Evolutionary conservation across 2,329 filamentous ascomycete genomes (phyloP).

Genomic region (Cercospora berteroae): DNA sequence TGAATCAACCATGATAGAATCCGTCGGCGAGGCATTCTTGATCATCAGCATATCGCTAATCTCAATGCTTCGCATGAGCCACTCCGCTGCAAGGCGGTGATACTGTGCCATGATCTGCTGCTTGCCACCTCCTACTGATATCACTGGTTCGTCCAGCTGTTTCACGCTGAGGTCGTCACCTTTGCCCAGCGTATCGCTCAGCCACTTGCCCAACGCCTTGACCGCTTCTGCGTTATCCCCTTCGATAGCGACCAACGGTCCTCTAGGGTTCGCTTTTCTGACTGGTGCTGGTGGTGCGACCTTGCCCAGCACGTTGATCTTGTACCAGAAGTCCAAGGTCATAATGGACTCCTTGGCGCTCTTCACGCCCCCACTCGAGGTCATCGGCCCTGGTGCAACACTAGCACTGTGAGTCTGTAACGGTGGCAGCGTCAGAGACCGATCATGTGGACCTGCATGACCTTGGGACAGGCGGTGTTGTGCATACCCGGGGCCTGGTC

Average conservation of each 20-base stretch:
- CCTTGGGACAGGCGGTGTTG: slow-evolving; percentile 37
- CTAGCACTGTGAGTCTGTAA: slow-evolving; percentile 45
- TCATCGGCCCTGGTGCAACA: slow-evolving; percentile 18
- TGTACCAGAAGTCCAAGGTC: slow-evolving; percentile 70
- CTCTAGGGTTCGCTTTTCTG: slow-evolving; percentile 51
- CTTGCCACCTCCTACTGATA: slow-evolving; percentile 37
- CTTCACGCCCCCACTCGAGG: slow-evolving; percentile 22
- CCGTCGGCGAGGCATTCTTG: slow-evolving; percentile 18
- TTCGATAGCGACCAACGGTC: slow-evolving; percentile 79
- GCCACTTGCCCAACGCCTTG: slow-evolving; percentile 62
- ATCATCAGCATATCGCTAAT: slow-evolving; percentile 52
- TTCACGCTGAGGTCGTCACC: slow-evolving; percentile 53
- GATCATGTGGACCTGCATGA: slow-evolving; percentile 40
- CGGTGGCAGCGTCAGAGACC: slow-evolving; percentile 54
- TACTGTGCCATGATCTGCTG: slow-evolving; percentile 43
- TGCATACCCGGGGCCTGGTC: slow-evolving; percentile 42
- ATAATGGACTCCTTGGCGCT: slow-evolving; percentile 61
- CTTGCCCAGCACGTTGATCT: slow-evolving; percentile 71
- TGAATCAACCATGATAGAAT: slow-evolving; percentile 28
- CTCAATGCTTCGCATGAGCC: slow-evolving; percentile 72
- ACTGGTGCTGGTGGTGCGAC: slow-evolving; percentile 67
- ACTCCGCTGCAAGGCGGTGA: slow-evolving; percentile 63
- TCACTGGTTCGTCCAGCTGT: slow-evolving; percentile 51
- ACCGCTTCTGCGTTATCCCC: slow-evolving; percentile 66
- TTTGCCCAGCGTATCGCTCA: slow-evolving; percentile 55